A percentile compares a stretch with the other conserved stretches of the same genome.
These are phyloP conservation scores for Bipolaris gigantea DNA, from an alignment of 2,329 filamentous ascomycete species.

Conservation along the genomic window DNA sequence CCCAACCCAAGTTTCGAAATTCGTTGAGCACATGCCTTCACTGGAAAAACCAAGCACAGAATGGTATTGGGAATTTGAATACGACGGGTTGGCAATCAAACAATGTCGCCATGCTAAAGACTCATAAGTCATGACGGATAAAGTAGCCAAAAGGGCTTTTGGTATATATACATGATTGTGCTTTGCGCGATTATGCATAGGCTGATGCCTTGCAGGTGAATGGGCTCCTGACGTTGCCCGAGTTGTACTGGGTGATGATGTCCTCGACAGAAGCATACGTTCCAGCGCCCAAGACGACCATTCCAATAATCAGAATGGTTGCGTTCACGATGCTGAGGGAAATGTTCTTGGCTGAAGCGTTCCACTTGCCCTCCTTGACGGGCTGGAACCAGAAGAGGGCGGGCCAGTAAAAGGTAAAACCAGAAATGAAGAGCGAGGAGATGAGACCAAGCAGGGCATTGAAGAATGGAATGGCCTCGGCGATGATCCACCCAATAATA, in stretches of 20 bases:
- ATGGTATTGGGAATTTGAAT: background rate
- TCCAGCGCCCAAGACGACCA: slow-evolving; percentile 43
- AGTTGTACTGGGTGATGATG: slow-evolving; percentile 47
- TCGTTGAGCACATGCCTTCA: no score
- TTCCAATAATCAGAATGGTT: slow-evolving; percentile 34
- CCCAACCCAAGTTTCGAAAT: no score
- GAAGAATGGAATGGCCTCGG: slow-evolving; percentile 72
- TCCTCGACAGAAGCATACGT: slow-evolving; percentile 51
- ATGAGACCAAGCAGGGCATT: slow-evolving; percentile 69
- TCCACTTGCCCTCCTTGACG: slow-evolving; percentile 51
- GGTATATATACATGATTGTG: slow-evolving; percentile 4
- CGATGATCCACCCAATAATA: slow-evolving; percentile 68
- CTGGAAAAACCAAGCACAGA: no score
- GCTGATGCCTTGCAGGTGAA: slow-evolving; percentile 46
- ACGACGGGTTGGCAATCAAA: background rate
- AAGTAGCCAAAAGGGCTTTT: background rate
- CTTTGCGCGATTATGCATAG: slow-evolving; percentile 27
- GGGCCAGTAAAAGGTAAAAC: slow-evolving; percentile 62
- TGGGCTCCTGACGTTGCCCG: slow-evolving; percentile 43
- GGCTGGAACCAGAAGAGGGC: slow-evolving; percentile 44
- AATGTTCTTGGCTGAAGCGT: slow-evolving; percentile 38
- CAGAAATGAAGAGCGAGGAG: slow-evolving; percentile 63
- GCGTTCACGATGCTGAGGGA: slow-evolving; percentile 33
- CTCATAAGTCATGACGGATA: slow-evolving; percentile 7
- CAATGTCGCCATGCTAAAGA: slow-evolving; percentile 5